Evolutionary conservation across 2,329 filamentous ascomycete species (phyloP).

Genomic region (Colletotrichum lini): DNA sequence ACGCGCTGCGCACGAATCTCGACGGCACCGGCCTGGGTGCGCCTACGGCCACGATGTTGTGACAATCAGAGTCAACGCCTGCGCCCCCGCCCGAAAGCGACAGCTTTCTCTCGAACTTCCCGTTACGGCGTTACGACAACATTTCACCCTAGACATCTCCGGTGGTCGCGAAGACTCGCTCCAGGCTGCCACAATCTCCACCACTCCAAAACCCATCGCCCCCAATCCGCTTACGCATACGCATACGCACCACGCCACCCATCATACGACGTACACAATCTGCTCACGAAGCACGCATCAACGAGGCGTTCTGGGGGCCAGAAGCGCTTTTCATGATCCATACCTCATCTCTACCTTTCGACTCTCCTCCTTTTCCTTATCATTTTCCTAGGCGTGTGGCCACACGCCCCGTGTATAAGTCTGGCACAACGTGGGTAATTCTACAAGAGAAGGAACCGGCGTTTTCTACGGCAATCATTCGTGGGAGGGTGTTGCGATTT

Average conservation of each 20-base stretch:
- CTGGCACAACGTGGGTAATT: constrained; percentile 14
- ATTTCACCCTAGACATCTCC: constrained; percentile 29
- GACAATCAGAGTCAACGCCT: constrained; percentile 28
- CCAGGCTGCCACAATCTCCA: constrained; percentile 22
- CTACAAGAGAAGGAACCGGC: constrained; percentile 7
- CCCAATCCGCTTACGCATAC: not conserved
- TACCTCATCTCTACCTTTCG: constrained; percentile 2
- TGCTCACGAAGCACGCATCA: constrained; percentile 38
- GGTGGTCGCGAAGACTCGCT: constrained; percentile 26
- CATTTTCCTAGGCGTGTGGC: not conserved
- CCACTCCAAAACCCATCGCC: not conserved
- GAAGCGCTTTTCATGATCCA: constrained; percentile 26
- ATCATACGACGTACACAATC: constrained; percentile 20
- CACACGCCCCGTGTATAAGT: constrained; percentile 24
- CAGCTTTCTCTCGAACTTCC: constrained; percentile 15
- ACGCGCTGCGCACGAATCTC: constrained; percentile 53
- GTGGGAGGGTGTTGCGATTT: not conserved
- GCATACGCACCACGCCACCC: constrained; percentile 11
- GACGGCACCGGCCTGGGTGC: constrained; percentile 50
- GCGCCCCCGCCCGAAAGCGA: constrained; percentile 22
- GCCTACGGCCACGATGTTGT: constrained; percentile 60
- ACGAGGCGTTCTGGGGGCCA: constrained; percentile 38
- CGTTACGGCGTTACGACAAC: constrained; percentile 35
- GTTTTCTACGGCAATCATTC: constrained; percentile 22
- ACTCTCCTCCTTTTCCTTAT: constrained; percentile 14